These are phyloP conservation scores for Trametes gibbosa DNA, from an alignment of 768 basidiomycete genomes.

Conservation along the genomic window DNA sequence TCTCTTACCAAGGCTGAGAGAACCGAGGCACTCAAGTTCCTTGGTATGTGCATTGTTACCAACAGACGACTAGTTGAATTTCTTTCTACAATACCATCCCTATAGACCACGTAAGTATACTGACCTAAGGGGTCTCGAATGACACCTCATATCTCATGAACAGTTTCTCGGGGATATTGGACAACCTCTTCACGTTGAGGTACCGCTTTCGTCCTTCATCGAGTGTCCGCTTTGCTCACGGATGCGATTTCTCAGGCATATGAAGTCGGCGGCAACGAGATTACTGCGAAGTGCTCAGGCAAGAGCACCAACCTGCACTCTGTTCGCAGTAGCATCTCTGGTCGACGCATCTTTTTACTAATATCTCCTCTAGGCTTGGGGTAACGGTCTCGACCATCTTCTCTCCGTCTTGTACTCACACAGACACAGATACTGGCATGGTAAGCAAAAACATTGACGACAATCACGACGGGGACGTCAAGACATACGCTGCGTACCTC, in stretches of 20 bases:
- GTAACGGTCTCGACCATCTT: not conserved
- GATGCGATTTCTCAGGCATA: slow-evolving; percentile 13
- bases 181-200: slow-evolving; percentile 30
- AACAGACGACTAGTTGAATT: not conserved
- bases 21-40: slow-evolving; percentile 53
- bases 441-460: slow-evolving; percentile 26
- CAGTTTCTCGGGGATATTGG: slow-evolving; percentile 31
- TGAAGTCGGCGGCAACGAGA: slow-evolving; percentile 30
- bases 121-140: not conserved
- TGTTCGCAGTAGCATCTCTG: slow-evolving; percentile 5
- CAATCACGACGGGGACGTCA: slow-evolving; percentile 22
- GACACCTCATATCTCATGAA: not conserved
- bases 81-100: not conserved
- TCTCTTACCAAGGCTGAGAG: slow-evolving; percentile 40
- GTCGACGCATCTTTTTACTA: not conserved
- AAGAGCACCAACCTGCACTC: slow-evolving; percentile 26
- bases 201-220: not conserved
- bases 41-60: slow-evolving; percentile 29
- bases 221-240: not conserved
- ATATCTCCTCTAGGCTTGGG: slow-evolving; percentile 18
- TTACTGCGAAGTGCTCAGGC: slow-evolving; percentile 26
- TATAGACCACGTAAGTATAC: slow-evolving; percentile 14
- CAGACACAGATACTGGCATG: slow-evolving; percentile 26
- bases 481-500: slow-evolving; percentile 23
- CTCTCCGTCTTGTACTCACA: not conserved